These are phyloP conservation scores for Fagopyrum homotropicum DNA, from an alignment of 148 eudicot species.

Conservation along the genomic window DNA sequence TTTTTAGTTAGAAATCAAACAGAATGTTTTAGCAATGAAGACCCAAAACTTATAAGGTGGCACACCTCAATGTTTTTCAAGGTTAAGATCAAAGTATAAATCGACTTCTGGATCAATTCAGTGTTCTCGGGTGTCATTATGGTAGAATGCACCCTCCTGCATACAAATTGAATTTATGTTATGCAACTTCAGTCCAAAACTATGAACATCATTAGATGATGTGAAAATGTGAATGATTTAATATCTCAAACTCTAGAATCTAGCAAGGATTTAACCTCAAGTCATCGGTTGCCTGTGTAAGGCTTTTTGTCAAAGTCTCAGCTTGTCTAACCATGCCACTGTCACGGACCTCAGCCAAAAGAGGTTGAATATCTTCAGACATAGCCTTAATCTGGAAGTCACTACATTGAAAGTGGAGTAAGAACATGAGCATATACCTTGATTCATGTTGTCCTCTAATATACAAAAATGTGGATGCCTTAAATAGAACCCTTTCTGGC, in stretches of 20 bases:
- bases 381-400: slow-evolving; percentile 80
- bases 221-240: not conserved
- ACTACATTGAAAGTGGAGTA: slow-evolving; percentile 48
- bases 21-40: not conserved
- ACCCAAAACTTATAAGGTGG: not conserved
- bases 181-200: not conserved
- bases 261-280: slow-evolving; percentile 45
- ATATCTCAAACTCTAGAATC: slow-evolving; percentile 1
- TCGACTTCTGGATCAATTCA: slow-evolving; percentile 85
- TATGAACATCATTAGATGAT: not conserved
- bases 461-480: not conserved
- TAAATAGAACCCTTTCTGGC: not conserved
- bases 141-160: slow-evolving; percentile 71
- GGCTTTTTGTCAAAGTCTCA: slow-evolving; percentile 80
- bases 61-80: slow-evolving; percentile 83
- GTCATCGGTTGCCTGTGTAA: slow-evolving; percentile 80
- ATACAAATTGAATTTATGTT: not conserved
- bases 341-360: slow-evolving; percentile 73
- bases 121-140: slow-evolving; percentile 91
- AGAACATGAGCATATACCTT: slow-evolving; percentile 25
- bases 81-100: slow-evolving; percentile 72
- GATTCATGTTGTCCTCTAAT: not conserved
- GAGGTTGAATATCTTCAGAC: slow-evolving; percentile 93
- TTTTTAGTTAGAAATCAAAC: not conserved
- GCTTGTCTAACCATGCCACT: slow-evolving; percentile 88